These are phyloP conservation scores for Pythium aquatile DNA, from an alignment of 352 stramenopile species.

Conservation along the genomic window DNA sequence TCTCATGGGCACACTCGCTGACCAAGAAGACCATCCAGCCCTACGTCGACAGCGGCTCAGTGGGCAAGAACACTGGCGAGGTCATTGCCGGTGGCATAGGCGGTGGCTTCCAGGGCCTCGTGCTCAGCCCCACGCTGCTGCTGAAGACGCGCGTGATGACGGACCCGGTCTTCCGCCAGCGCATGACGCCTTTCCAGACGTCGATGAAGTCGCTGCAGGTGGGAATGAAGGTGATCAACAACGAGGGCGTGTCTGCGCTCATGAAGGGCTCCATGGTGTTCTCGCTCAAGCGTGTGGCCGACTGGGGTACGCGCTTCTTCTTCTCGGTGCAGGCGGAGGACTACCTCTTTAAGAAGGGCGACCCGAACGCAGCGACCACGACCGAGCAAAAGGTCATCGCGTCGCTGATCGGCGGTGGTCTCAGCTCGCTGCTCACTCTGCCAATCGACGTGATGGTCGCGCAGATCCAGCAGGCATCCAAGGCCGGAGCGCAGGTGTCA, in stretches of 20 bases:
- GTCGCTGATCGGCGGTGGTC: constrained; percentile 81
- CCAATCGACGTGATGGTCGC: constrained; percentile 92
- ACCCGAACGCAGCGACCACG: constrained; percentile 62
- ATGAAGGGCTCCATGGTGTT: constrained; percentile 93
- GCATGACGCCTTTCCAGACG: constrained; percentile 87
- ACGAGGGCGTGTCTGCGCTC: constrained; percentile 82
- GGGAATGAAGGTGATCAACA: constrained; percentile 88
- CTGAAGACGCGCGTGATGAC: constrained; percentile 96
- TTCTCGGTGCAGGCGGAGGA: constrained; percentile 89
- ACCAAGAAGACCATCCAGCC: constrained; percentile 53
- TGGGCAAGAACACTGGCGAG: constrained; percentile 64
- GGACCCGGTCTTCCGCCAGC: constrained; percentile 88
- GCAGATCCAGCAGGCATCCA: constrained; percentile 92
- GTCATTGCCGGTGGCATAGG: constrained; percentile 87
- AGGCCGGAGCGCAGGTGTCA: constrained; percentile 80
- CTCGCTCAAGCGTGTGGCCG: constrained; percentile 90
- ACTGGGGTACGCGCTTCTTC: constrained; percentile 92
- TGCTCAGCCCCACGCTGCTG: constrained; percentile 90
- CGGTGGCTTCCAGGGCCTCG: constrained; percentile 92
- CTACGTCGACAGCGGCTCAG: constrained; percentile 47
- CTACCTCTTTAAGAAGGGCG: constrained; percentile 63
- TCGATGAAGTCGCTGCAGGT: constrained; percentile 77
- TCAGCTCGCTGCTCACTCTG: constrained; percentile 82
- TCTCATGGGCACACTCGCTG: constrained; percentile 87
- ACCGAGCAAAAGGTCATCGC: constrained; percentile 73